A percentile compares a stretch with the other conserved stretches of the same genome.
Conservation (phyloP, 371 early-diverging fungal genomes). For the Homolaphlyctis polyrhiza region DNA sequence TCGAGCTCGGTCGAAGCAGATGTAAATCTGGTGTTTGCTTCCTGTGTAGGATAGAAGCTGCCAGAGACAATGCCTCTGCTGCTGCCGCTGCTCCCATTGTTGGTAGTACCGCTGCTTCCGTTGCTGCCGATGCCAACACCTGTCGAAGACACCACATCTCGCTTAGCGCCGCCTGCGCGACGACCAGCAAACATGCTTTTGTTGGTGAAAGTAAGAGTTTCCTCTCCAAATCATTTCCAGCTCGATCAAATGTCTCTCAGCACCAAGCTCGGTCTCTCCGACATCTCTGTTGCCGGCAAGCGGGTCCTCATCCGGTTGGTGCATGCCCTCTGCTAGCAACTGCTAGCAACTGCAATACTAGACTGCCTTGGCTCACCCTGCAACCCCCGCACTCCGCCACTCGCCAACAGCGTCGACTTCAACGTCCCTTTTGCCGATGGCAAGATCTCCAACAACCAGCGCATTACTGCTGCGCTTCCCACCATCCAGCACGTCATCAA, state of each 20-base stretch:
- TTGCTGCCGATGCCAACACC: background rate
- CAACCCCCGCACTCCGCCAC: background rate
- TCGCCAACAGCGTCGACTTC: constrained; percentile 83
- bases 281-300: constrained; percentile 82
- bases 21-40: background rate
- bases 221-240: background rate
- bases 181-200: constrained; percentile 4
- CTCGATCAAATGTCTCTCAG: constrained; percentile 1
- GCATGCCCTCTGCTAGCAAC: background rate
- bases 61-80: too few relatives aligned
- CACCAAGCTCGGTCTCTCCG: constrained; percentile 55
- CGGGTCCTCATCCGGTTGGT: constrained; percentile 88
- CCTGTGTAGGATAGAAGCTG: background rate
- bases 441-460: constrained; percentile 93
- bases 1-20: constrained; percentile 5
- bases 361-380: background rate
- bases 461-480: constrained; percentile 94
- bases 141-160: background rate
- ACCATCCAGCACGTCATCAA: constrained; percentile 91
- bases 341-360: background rate
- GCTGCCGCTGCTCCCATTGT: too few relatives aligned
- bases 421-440: constrained; percentile 94
- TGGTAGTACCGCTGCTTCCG: too few relatives aligned
- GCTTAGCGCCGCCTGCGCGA: background rate
- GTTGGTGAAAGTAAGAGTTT: background rate